phyloP scores from a whole-genome alignment of 2,329 filamentous ascomycete species.

The Thelonectria blattea region DNA sequence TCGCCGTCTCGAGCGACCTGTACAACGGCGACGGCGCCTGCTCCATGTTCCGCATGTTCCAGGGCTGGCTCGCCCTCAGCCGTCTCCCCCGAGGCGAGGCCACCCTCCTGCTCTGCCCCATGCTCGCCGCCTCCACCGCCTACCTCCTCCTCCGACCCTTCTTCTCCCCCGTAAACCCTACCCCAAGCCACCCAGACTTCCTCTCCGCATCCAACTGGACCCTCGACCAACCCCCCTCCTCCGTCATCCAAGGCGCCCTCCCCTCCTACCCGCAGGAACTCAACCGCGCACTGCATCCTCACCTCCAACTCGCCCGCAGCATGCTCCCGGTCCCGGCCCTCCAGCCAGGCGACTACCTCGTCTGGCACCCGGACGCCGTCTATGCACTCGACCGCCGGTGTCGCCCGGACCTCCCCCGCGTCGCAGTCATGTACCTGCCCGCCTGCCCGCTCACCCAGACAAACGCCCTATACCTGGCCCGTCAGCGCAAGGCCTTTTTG shows the following conservation, averaged over 20 bases:
- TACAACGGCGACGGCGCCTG: constrained; percentile 77
- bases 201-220: constrained; percentile 60
- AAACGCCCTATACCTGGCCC: constrained; percentile 50
- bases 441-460: constrained; percentile 50
- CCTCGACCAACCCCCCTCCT: constrained; percentile 51
- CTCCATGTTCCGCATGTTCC: constrained; percentile 78
- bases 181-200: constrained; percentile 46
- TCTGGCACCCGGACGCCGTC: constrained; percentile 74
- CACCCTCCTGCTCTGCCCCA: constrained; percentile 74
- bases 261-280: constrained; percentile 74
- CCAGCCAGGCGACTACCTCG: constrained; percentile 75
- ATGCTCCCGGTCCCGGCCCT: constrained; percentile 74
- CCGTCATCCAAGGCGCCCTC: constrained; percentile 70
- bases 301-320: constrained; percentile 67
- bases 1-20: constrained; percentile 69
- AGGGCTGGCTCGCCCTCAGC: constrained; percentile 76
- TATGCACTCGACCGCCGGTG: constrained; percentile 69
- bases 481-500: constrained; percentile 50
- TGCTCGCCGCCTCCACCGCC: constrained; percentile 72
- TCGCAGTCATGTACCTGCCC: constrained; percentile 48
- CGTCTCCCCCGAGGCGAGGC: constrained; percentile 69
- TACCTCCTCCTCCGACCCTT: constrained; percentile 81
- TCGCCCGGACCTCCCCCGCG: constrained; percentile 30
- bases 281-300: constrained; percentile 68
- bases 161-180: constrained; percentile 56